Conservation (phyloP, 208 protist genomes). For the Acanthamoeba healyi region DNA sequence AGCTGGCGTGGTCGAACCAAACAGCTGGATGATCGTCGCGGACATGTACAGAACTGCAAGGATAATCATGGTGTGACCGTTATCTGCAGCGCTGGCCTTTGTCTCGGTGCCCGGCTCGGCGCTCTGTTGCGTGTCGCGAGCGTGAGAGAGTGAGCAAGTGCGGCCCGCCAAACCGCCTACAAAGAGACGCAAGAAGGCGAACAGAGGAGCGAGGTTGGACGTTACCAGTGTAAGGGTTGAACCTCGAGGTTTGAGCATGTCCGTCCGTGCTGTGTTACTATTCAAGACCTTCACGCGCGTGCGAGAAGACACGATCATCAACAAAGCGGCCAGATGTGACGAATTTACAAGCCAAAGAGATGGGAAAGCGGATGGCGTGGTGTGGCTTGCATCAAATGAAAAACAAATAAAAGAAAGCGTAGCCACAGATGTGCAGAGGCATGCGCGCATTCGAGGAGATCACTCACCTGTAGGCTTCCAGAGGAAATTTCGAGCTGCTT, state of each 20-base stretch:
- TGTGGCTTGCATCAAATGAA: too few species aligned
- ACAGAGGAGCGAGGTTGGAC: not conserved
- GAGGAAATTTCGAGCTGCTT: not conserved
- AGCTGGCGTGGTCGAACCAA: not conserved
- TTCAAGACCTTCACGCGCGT: not conserved
- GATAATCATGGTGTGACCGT: not conserved
- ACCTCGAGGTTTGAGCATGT: not conserved
- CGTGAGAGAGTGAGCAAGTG: not conserved
- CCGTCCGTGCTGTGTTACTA: not conserved
- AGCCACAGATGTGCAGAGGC: not conserved
- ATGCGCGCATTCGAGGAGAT: not conserved
- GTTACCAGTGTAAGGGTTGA: not conserved
- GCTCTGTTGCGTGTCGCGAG: not conserved
- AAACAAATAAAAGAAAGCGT: not conserved
- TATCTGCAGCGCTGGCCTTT: not conserved
- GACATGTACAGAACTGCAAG: not conserved
- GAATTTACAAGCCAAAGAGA: too few species aligned
- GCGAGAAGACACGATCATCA: too few species aligned
- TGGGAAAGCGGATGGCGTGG: too few species aligned
- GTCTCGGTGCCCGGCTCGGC: not conserved
- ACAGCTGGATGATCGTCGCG: not conserved
- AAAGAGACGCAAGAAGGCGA: not conserved
- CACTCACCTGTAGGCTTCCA: not conserved
- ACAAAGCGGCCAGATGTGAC: too few species aligned
- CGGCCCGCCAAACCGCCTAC: not conserved